Evolutionary conservation across 306 rosid genomes (phyloP).

Genomic region (Citrullus mucosospermus): DNA sequence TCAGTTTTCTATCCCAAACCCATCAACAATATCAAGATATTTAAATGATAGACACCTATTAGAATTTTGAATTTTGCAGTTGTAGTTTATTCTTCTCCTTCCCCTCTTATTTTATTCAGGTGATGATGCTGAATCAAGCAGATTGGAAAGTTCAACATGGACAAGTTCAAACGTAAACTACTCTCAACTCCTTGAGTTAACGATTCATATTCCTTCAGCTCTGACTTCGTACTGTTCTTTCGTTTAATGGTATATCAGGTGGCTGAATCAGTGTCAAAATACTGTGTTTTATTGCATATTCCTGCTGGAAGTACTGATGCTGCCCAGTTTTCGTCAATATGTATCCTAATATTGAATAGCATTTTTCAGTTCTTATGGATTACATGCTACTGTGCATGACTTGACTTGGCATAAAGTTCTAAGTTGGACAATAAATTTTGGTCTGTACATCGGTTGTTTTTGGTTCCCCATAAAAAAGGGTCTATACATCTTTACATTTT

Average conservation of each 20-base stretch:
- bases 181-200: not conserved
- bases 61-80: not conserved
- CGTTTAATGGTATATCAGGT: constrained; percentile 21
- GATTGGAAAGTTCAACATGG: constrained; percentile 37
- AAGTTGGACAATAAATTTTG: not conserved
- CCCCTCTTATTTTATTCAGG: constrained; percentile 18
- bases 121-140: constrained; percentile 29
- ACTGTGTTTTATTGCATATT: constrained; percentile 34
- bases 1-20: no score
- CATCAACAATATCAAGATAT: no score
- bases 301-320: constrained; percentile 33
- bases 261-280: constrained; percentile 33
- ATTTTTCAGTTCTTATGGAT: not conserved
- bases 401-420: not conserved
- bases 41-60: not conserved
- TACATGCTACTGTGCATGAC: not conserved
- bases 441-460: not conserved
- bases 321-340: constrained; percentile 36
- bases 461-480: not conserved
- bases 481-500: not conserved
- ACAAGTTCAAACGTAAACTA: constrained; percentile 16
- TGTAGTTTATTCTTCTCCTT: not conserved
- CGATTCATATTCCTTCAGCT: not conserved
- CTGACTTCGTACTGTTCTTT: not conserved
- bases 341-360: constrained; percentile 27